A percentile compares a stretch with the other conserved stretches of the same genome.
Evolutionary conservation across 164 flowering plant species (phyloP).

Genomic region (Dillenia suffruticosa): DNA sequence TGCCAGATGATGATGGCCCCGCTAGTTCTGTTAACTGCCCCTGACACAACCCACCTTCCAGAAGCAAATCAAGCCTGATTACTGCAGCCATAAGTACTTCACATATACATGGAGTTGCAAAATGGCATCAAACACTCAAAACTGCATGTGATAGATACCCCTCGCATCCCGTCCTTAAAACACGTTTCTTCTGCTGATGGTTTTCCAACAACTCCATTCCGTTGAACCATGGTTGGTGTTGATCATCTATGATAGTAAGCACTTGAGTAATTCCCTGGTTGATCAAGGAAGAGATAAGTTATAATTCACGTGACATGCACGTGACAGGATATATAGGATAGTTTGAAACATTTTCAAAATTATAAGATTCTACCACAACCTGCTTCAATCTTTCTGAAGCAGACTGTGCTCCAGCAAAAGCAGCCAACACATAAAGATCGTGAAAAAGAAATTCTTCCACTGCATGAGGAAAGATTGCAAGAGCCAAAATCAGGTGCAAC

Average conservation of each 20-base stretch:
- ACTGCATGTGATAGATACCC: conserved; percentile 34
- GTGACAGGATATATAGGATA: too few species aligned
- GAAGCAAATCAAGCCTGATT: conserved; percentile 56
- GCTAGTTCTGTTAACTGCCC: conserved; percentile 76
- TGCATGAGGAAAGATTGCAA: conserved; percentile 19
- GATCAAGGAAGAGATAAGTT: background rate
- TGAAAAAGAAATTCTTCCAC: conserved; percentile 77
- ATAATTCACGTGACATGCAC: background rate
- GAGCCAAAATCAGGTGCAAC: background rate
- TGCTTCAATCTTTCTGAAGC: conserved; percentile 47
- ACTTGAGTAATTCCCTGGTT: conserved; percentile 62
- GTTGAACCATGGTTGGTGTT: conserved; percentile 60
- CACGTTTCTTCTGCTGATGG: conserved; percentile 39
- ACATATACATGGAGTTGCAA: background rate
- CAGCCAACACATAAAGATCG: conserved; percentile 46
- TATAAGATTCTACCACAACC: conserved; percentile 23
- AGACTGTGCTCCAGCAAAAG: conserved; percentile 42
- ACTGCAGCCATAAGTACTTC: background rate
- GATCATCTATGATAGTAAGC: conserved; percentile 46
- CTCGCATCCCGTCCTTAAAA: conserved; percentile 53
- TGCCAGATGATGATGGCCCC: conserved; percentile 87
- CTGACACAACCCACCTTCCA: conserved; percentile 52
- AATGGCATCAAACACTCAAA: background rate
- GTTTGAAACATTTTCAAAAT: background rate
- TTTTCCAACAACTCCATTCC: conserved; percentile 67